Conservation (phyloP, 176 grass and related monocot species). For the Aegilops umbellulata region DNA sequence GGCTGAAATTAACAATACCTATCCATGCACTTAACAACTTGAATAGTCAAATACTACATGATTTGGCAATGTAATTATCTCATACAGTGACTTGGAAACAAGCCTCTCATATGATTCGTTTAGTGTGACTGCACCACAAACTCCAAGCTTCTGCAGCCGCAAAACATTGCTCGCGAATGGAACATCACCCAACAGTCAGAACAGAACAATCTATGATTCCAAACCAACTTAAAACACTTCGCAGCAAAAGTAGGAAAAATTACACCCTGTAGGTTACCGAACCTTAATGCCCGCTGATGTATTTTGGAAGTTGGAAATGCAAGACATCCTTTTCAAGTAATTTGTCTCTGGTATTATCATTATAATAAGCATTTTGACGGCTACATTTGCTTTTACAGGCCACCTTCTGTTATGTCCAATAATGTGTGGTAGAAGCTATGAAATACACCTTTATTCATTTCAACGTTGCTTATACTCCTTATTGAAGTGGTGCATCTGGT, state of each 20-base stretch:
- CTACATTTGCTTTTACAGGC: too few species aligned
- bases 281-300: too few species aligned
- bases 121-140: conserved; percentile 80
- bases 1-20: neutral
- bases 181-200: conserved; percentile 64
- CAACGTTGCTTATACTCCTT: too few species aligned
- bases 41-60: neutral
- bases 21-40: neutral
- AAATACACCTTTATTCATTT: too few species aligned
- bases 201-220: neutral
- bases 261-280: too few species aligned
- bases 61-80: conserved; percentile 45
- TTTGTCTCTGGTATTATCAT: too few species aligned
- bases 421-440: too few species aligned
- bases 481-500: too few species aligned
- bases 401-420: too few species aligned
- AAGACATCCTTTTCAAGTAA: too few species aligned
- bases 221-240: neutral
- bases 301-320: too few species aligned
- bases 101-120: conserved; percentile 96
- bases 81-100: conserved; percentile 71
- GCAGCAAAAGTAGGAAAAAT: neutral
- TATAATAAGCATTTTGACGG: too few species aligned
- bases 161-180: conserved; percentile 83
- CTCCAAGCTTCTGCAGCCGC: conserved; percentile 75